A percentile compares a stretch with the other conserved stretches of the same genome.
Conservation (phyloP, 202 grass and related monocot genomes). For the Musa balbisiana region DNA sequence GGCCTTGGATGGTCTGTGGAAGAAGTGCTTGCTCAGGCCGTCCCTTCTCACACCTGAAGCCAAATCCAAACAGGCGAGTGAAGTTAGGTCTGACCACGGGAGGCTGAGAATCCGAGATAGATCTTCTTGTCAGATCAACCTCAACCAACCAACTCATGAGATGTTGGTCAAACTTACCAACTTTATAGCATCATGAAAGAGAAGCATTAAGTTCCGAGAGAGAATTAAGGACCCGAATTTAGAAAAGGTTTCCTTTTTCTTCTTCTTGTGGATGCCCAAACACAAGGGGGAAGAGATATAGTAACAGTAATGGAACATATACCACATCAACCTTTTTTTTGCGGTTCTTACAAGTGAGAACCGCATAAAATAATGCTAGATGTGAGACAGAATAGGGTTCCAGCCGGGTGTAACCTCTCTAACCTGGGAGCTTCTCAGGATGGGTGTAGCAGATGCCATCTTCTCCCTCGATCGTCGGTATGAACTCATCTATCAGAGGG, state of each 20-base stretch:
- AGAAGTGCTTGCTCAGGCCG: conserved; percentile 23
- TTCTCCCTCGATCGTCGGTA: conserved; percentile 87
- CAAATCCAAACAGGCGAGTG: background rate
- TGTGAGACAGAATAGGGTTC: background rate
- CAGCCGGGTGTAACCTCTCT: background rate
- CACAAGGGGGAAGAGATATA: background rate
- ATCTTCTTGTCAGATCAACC: conserved; percentile 56
- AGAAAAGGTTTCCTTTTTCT: no score
- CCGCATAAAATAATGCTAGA: conserved; percentile 13
- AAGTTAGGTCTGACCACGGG: conserved; percentile 1
- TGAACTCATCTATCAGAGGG: conserved; percentile 90
- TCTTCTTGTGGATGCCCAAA: conserved; percentile 9
- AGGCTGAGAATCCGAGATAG: conserved; percentile 12
- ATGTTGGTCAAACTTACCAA: conserved; percentile 15
- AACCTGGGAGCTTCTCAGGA: conserved; percentile 91
- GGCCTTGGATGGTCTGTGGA: conserved; percentile 23
- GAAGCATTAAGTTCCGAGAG: conserved; percentile 4
- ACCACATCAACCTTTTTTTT: background rate
- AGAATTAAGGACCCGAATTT: no score
- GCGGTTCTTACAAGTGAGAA: background rate
- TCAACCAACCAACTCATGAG: conserved; percentile 56
- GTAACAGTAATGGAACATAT: conserved; percentile 6
- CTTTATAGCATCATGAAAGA: conserved; percentile 30
- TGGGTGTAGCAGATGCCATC: conserved; percentile 96
- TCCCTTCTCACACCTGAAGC: conserved; percentile 13